Percentiles rank a stretch among this genome's conserved stretches.
Conservation (phyloP, 805 yeast genomes). For the Kregervanrija delftensis region DNA sequence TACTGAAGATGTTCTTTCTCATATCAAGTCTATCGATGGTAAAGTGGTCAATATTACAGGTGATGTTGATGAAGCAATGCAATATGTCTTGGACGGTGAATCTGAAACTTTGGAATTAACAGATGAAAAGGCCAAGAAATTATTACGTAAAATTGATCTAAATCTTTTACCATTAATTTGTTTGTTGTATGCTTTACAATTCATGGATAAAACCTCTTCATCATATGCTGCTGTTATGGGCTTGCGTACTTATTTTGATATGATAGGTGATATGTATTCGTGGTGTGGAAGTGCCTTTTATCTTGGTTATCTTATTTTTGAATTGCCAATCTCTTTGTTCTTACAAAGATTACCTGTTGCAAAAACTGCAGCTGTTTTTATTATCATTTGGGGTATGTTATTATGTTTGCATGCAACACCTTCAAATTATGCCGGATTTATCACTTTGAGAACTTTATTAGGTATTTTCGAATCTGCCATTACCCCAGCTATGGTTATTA, state of each 20-base stretch:
- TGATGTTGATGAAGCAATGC: constrained; percentile 7
- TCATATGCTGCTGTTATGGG: constrained; percentile 56
- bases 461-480: constrained; percentile 36
- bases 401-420: constrained; percentile 42
- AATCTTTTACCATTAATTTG: constrained; percentile 45
- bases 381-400: constrained; percentile 39
- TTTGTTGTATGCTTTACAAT: constrained; percentile 43
- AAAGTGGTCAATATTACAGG: constrained; percentile 2
- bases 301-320: constrained; percentile 43
- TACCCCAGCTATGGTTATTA: constrained; percentile 31
- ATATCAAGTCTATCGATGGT: constrained; percentile 1
- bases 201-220: constrained; percentile 52
- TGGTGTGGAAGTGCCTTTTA: constrained; percentile 25
- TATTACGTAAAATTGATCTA: constrained; percentile 38
- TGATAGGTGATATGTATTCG: constrained; percentile 34
- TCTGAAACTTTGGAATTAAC: constrained; percentile 5
- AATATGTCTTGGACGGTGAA: constrained; percentile 6
- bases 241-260: constrained; percentile 38
- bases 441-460: constrained; percentile 40
- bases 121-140: constrained; percentile 5
- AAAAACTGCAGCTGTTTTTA: constrained; percentile 22
- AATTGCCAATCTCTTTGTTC: constrained; percentile 43
- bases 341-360: constrained; percentile 42
- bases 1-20: constrained; percentile 1
- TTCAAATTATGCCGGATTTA: constrained; percentile 38